Evolutionary conservation across 345 rosid species (phyloP).

Genomic region (Excoecaria cochinchinensis): DNA sequence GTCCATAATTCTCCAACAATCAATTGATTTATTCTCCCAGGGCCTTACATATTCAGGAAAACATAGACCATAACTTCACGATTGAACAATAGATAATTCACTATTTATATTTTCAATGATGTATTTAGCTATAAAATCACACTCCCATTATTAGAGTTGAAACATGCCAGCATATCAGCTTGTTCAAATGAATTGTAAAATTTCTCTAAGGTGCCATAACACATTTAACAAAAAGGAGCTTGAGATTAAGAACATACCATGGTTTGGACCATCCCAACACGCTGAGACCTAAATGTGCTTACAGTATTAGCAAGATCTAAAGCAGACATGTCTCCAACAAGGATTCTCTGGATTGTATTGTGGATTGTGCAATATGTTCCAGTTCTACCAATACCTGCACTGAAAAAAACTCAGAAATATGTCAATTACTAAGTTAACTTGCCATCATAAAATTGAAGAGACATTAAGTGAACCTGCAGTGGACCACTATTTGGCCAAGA

Average conservation of each 20-base stretch:
- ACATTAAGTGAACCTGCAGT: conserved; percentile 74
- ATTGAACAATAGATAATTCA: too few species aligned
- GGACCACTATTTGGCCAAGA: conserved; percentile 82
- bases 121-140: background rate
- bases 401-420: conserved; percentile 35
- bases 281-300: conserved; percentile 68
- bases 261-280: conserved; percentile 94
- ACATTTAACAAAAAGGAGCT: conserved; percentile 4
- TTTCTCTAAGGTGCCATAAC: background rate
- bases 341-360: conserved; percentile 89
- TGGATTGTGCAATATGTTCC: conserved; percentile 94
- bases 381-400: conserved; percentile 99
- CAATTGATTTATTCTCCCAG: too few species aligned
- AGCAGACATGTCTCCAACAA: conserved; percentile 84
- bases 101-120: background rate
- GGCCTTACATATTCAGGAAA: too few species aligned
- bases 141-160: background rate
- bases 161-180: conserved; percentile 1
- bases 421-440: conserved; percentile 7
- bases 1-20: too few species aligned
- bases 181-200: conserved; percentile 9
- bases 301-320: conserved; percentile 66
- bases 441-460: conserved; percentile 8
- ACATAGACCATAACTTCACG: too few species aligned
- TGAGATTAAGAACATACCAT: conserved; percentile 46